These are phyloP conservation scores for Harringtonia lauricola DNA, from an alignment of 2,329 filamentous ascomycete species.

Conservation along the genomic window DNA sequence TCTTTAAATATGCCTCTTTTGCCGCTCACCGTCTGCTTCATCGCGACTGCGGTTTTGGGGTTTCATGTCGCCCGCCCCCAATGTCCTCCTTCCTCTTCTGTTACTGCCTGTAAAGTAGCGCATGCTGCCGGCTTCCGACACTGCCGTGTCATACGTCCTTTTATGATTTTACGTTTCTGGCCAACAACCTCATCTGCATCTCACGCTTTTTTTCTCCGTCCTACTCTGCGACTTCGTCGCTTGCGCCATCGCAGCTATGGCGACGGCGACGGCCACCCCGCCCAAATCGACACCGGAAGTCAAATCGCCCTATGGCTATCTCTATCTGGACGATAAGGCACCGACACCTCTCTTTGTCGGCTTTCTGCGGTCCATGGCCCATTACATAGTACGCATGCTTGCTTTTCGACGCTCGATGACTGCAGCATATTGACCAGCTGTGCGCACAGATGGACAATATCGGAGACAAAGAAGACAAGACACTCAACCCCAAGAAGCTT, in stretches of 20 bases:
- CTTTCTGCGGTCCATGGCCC: constrained; percentile 56
- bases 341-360: constrained; percentile 57
- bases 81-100: background rate
- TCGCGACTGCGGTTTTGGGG: background rate
- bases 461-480: constrained; percentile 41
- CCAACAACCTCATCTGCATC: no score
- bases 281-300: constrained; percentile 14
- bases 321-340: constrained; percentile 58
- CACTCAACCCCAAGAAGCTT: constrained; percentile 56
- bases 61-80: constrained; percentile 1
- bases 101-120: constrained; percentile 2
- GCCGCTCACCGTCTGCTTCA: no score
- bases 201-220: background rate
- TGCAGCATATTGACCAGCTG: constrained; percentile 1
- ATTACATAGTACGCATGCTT: constrained; percentile 52
- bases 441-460: constrained; percentile 43
- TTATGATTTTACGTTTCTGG: background rate
- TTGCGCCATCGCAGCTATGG: constrained; percentile 5
- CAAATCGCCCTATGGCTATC: constrained; percentile 47
- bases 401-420: constrained; percentile 10
- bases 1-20: no score
- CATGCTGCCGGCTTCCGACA: background rate
- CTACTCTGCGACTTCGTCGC: background rate
- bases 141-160: background rate
- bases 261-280: constrained; percentile 5